Evolutionary conservation across 1,284 basidiomycete genomes (phyloP).

Genomic region (Leccinum fuscescens): DNA sequence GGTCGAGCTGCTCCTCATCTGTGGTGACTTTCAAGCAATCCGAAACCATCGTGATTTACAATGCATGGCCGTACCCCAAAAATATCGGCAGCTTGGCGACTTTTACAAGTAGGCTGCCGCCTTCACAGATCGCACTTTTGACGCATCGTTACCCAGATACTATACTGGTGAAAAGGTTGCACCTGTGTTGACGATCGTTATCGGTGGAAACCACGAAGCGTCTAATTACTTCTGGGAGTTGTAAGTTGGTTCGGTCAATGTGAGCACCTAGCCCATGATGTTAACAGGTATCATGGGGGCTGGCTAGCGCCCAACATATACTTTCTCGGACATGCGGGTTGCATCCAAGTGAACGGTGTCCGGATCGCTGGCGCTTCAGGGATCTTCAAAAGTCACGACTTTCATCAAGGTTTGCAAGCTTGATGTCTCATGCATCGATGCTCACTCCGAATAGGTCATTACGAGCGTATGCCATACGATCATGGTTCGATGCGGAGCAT

Average conservation of each 20-base stretch:
- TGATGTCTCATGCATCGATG: background rate
- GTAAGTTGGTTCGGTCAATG: constrained; percentile 48
- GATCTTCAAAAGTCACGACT: constrained; percentile 87
- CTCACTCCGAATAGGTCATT: constrained; percentile 50
- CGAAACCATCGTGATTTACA: constrained; percentile 85
- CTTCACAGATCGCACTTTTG: background rate
- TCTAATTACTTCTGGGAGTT: constrained; percentile 97
- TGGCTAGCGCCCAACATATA: constrained; percentile 98
- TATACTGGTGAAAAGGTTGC: constrained; percentile 83
- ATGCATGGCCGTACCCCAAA: constrained; percentile 88
- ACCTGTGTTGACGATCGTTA: constrained; percentile 88
- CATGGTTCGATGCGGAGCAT: constrained; percentile 73
- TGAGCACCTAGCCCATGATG: background rate
- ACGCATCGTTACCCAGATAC: constrained; percentile 51
- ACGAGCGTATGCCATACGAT: constrained; percentile 73
- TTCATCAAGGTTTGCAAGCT: constrained; percentile 57
- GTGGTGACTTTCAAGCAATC: constrained; percentile 95
- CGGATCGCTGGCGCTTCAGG: constrained; percentile 90
- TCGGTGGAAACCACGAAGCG: constrained; percentile 98
- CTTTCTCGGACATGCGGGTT: constrained; percentile 91
- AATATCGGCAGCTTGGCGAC: constrained; percentile 82
- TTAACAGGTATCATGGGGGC: constrained; percentile 81
- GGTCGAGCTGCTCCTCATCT: constrained; percentile 85
- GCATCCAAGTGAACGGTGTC: constrained; percentile 83
- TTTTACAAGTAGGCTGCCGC: constrained; percentile 68